Base-by-base conservation (phyloP, 306 rosid species). In the Fragaria ananassa region DNA sequence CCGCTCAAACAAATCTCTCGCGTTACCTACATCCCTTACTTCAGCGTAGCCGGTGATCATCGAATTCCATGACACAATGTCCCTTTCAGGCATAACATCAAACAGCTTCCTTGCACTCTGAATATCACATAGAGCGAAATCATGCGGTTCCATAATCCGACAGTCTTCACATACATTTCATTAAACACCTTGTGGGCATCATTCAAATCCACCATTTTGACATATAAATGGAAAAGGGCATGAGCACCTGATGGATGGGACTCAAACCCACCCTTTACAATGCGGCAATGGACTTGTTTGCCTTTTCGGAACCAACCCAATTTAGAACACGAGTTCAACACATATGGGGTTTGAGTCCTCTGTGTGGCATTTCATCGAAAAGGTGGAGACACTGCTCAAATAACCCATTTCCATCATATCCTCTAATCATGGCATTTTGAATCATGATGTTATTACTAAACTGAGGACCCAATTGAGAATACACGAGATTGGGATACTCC, bases 381-480 rank as follows among this genome's bases (percentile, higher is more conserved):
- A 77, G 37, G 12, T 65, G 74, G 21, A 77, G 41, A 12, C 70
- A 81, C 57, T 72, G 34, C 67, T 72, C 64, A 31, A 45, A 60
- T 5, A 42, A 41, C 17, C 81, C 78, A 34, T 76, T 81, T 5
- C 58, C 46, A 35, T 58, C 78, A 10, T 51, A 72, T 4, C 81
- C 81, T 70, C 85, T 81, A 19, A 81, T 66, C 85, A 81, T 76
- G 10, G 85, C 81, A 9, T 81, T 81, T 51, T 70, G 78, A 47
- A 81, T 60, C 56, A 65, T 35, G 54, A 77, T 68, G 56, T 82
- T 57, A 29, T 63, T 57, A 14, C 60, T 25, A 27, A 53, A 35
- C 31, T 8, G 21, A 45, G 14, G 34, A 76, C 29, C 25, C 44
- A 72, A 66, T 35, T 67, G 85, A 46, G 81, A 77, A 74, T 47